A percentile compares a stretch with the other conserved stretches of the same genome.
phyloP scores from a whole-genome alignment of 768 basidiomycete species.

The Neoboletus brunneissimus region DNA sequence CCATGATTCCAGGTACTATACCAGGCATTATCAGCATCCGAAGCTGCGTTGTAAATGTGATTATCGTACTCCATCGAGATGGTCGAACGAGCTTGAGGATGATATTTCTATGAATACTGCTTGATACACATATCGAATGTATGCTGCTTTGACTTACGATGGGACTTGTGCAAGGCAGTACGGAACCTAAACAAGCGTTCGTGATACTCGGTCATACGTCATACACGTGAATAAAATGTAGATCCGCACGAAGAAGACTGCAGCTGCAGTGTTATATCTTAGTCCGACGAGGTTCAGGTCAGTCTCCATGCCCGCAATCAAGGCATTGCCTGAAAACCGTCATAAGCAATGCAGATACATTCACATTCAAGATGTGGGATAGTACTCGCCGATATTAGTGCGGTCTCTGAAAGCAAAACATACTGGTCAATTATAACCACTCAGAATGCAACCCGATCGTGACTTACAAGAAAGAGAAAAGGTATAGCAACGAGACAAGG shows the following conservation, averaged over 20 bases:
- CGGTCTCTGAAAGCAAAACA: slow-evolving; percentile 35
- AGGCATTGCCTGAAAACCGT: slow-evolving; percentile 36
- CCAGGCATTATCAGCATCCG: slow-evolving; percentile 4
- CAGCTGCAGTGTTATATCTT: slow-evolving; percentile 38
- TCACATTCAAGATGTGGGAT: not conserved
- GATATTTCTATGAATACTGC: slow-evolving; percentile 30
- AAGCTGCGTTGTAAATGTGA: not conserved
- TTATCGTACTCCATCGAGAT: slow-evolving; percentile 33
- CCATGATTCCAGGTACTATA: slow-evolving; percentile 38
- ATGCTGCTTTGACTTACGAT: slow-evolving; percentile 29
- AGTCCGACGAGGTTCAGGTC: slow-evolving; percentile 38
- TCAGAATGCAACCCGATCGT: not conserved
- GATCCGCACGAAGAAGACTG: slow-evolving; percentile 36
- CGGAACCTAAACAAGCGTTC: slow-evolving; percentile 24
- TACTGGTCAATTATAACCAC: not conserved
- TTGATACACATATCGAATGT: not conserved
- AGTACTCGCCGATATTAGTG: slow-evolving; percentile 40
- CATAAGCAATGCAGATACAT: slow-evolving; percentile 6
- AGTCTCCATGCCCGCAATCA: slow-evolving; percentile 43
- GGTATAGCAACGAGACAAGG: slow-evolving; percentile 13
- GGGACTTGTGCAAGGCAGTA: slow-evolving; percentile 40
- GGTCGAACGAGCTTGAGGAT: slow-evolving; percentile 33
- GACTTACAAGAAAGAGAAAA: slow-evolving; percentile 21
- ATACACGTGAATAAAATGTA: not conserved
- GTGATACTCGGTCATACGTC: too few relatives aligned